Evolutionary conservation across 768 basidiomycete genomes (phyloP).

Genomic region (Hebeloma cylindrosporum): DNA sequence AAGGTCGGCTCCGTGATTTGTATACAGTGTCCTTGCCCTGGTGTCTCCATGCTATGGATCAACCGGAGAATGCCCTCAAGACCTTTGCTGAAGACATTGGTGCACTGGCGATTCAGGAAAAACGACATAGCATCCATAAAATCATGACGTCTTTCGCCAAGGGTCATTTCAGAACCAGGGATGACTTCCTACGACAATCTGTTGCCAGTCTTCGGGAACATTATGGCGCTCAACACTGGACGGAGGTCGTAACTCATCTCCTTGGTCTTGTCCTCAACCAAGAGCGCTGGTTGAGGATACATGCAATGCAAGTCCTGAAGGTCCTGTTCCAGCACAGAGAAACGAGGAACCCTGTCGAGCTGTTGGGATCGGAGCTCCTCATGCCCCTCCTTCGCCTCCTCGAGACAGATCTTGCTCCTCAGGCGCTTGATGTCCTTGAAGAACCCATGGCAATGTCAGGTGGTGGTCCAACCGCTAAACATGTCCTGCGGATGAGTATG

Average conservation of each 20-base stretch:
- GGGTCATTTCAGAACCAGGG: slow-evolving; percentile 83
- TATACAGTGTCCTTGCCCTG: slow-evolving; percentile 85
- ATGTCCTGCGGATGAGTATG: slow-evolving; percentile 93
- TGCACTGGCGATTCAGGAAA: slow-evolving; percentile 67
- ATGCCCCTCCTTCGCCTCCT: slow-evolving; percentile 89
- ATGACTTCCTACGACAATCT: slow-evolving; percentile 92
- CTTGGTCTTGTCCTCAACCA: slow-evolving; percentile 83
- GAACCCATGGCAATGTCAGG: slow-evolving; percentile 81
- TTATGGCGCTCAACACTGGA: slow-evolving; percentile 73
- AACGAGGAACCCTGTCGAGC: slow-evolving; percentile 68
- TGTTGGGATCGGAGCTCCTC: slow-evolving; percentile 81
- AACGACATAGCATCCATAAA: slow-evolving; percentile 75
- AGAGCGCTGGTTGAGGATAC: slow-evolving; percentile 78
- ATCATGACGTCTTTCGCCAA: slow-evolving; percentile 91
- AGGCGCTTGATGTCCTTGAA: slow-evolving; percentile 92
- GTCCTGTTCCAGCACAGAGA: slow-evolving; percentile 85
- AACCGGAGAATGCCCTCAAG: slow-evolving; percentile 56
- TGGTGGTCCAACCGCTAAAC: slow-evolving; percentile 75
- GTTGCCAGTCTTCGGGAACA: slow-evolving; percentile 84
- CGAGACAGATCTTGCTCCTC: slow-evolving; percentile 81
- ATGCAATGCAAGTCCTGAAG: slow-evolving; percentile 86
- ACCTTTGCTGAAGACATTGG: slow-evolving; percentile 75
- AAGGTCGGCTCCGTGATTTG: slow-evolving; percentile 74
- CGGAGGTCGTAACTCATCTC: slow-evolving; percentile 82
- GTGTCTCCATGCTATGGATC: slow-evolving; percentile 83